These are phyloP conservation scores for Davidsoniella neocaledoniae DNA, from an alignment of 2,329 filamentous ascomycete species.

Conservation along the genomic window DNA sequence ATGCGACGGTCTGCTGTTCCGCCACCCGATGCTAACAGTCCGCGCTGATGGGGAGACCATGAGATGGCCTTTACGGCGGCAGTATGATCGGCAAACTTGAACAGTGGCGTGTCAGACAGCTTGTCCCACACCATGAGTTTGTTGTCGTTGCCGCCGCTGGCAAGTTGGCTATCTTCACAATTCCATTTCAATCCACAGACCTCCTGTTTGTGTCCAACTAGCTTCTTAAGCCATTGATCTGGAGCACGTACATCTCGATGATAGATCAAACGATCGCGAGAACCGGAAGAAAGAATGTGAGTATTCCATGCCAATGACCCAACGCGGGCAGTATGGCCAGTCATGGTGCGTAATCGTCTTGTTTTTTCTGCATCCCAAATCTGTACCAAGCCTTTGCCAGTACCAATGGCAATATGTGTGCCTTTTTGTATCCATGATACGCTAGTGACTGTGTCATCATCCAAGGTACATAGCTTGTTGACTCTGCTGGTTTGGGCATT, in stretches of 20 bases:
- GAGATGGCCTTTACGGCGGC: constrained; percentile 95
- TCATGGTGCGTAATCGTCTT: constrained; percentile 83
- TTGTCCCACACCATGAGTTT: constrained; percentile 99
- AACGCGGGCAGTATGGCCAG: constrained; percentile 81
- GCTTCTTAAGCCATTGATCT: constrained; percentile 72
- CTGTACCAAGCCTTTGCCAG: constrained; percentile 83
- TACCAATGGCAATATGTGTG: constrained; percentile 89
- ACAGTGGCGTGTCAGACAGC: constrained; percentile 75
- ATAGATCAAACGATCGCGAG: constrained; percentile 80
- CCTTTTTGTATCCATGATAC: constrained; percentile 98
- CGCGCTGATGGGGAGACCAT: constrained; percentile 92
- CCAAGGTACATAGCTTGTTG: constrained; percentile 81
- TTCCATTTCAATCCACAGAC: constrained; percentile 97
- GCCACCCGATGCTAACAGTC: constrained; percentile 84
- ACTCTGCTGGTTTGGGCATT: constrained; percentile 83
- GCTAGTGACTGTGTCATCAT: constrained; percentile 87
- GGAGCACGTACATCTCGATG: constrained; percentile 89
- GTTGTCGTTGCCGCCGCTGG: constrained; percentile 94
- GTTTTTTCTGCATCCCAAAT: constrained; percentile 92
- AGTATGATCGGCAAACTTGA: constrained; percentile 87
- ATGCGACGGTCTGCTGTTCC: constrained; percentile 92
- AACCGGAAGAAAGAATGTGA: constrained; percentile 90
- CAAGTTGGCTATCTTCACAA: constrained; percentile 83
- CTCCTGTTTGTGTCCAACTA: constrained; percentile 94
- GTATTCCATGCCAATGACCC: constrained; percentile 95